Evolutionary conservation across 208 protist species (phyloP).

Genomic region (Trypanosoma vivax): DNA sequence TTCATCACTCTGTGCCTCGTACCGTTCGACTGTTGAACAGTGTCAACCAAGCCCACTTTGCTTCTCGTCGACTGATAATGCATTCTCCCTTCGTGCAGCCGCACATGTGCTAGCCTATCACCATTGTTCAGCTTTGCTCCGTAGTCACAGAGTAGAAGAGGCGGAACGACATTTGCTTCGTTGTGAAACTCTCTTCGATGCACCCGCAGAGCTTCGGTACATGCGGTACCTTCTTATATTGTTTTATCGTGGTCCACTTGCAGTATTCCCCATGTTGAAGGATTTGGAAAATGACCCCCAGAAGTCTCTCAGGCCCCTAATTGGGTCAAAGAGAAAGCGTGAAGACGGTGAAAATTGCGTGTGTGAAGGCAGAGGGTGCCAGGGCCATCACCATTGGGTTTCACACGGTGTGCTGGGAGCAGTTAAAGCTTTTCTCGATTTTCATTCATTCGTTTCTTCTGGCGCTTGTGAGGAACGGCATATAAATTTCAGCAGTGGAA

Average conservation of each 20-base stretch:
- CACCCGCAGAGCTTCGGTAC: conserved; percentile 8
- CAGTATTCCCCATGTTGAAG: neutral
- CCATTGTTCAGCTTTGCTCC: conserved; percentile 5
- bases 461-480: neutral
- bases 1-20: neutral
- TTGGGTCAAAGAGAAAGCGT: conserved; percentile 2
- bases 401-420: conserved; percentile 12
- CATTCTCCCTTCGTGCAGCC: conserved; percentile 9
- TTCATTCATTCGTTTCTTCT: neutral
- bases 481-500: neutral
- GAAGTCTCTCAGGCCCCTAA: no score
- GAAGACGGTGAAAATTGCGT: neutral
- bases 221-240: conserved; percentile 6
- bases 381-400: neutral
- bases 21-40: neutral
- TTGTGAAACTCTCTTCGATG: conserved; percentile 12
- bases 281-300: neutral
- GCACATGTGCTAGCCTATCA: conserved; percentile 12
- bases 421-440: conserved; percentile 5
- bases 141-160: neutral
- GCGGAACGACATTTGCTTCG: conserved; percentile 9
- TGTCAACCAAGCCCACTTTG: conserved; percentile 1
- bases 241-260: neutral
- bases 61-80: conserved; percentile 18
- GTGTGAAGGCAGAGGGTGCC: neutral